Conservation (phyloP, 2,329 filamentous ascomycete genomes). For the Colletotrichum sp. region DNA sequence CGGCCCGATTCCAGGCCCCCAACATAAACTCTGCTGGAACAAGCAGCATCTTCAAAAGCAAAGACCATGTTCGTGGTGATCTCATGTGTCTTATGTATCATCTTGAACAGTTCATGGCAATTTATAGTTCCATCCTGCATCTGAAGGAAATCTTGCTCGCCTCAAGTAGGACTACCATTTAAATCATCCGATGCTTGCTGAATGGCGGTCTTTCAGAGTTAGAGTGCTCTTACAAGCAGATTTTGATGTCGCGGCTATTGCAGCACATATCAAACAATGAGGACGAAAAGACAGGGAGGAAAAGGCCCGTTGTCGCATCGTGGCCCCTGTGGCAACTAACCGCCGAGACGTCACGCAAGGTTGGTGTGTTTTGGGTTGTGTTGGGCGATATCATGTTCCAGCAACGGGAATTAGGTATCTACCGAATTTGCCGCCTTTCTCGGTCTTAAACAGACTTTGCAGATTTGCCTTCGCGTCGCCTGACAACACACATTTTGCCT, state of each 20-base stretch:
- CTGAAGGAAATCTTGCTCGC: neutral
- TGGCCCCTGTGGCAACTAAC: neutral
- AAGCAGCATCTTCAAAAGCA: too few species aligned
- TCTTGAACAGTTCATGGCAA: too few species aligned
- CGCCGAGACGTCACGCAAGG: neutral
- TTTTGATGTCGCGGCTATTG: neutral
- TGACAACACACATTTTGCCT: neutral
- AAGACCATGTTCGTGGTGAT: too few species aligned
- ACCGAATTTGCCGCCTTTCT: neutral
- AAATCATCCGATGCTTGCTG: neutral
- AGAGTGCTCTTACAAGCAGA: neutral
- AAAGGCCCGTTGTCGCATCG: neutral
- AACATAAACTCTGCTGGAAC: too few species aligned
- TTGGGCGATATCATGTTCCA: neutral
- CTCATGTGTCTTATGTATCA: too few species aligned
- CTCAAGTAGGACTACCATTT: neutral
- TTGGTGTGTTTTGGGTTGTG: neutral
- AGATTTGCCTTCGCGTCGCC: neutral
- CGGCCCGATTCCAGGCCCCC: too few species aligned
- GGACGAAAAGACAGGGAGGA: neutral
- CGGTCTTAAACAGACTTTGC: accelerated
- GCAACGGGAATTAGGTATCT: neutral
- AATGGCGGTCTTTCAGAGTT: neutral
- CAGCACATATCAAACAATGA: neutral
- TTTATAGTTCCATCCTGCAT: neutral